phyloP scores from a whole-genome alignment of 805 yeast species.

The Zygoascus biomembranicola region DNA sequence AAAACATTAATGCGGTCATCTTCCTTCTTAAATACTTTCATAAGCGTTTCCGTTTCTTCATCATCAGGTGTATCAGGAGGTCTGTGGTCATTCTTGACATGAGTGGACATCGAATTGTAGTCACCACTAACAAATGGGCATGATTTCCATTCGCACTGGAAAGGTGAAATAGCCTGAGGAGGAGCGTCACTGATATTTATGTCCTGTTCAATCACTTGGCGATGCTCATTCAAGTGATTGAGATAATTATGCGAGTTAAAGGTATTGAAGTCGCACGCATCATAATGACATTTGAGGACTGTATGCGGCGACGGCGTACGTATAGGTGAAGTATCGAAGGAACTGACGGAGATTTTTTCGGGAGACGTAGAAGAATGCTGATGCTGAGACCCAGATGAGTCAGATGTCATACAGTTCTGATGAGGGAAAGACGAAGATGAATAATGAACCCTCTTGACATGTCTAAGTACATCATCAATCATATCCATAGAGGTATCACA shows the following conservation, averaged over 20 bases:
- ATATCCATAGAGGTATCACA: constrained; percentile 27
- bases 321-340: background rate
- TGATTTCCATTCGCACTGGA: constrained; percentile 66
- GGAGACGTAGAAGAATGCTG: background rate
- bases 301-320: constrained; percentile 8
- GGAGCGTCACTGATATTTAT: background rate
- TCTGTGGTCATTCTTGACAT: background rate
- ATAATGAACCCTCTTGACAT: constrained; percentile 20
- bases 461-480: constrained; percentile 22
- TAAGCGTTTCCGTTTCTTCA: background rate
- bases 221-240: constrained; percentile 34
- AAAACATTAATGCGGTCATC: background rate
- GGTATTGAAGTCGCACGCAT: constrained; percentile 43
- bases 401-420: background rate
- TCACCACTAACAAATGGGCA: constrained; percentile 44
- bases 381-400: background rate
- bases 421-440: constrained; percentile 12
- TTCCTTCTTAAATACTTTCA: background rate
- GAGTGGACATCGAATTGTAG: background rate
- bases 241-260: constrained; percentile 36
- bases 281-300: constrained; percentile 53
- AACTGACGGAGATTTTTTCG: background rate
- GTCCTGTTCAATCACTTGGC: constrained; percentile 3
- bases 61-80: constrained; percentile 1
- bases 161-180: constrained; percentile 6